Percentiles rank a stretch among this genome's conserved stretches.
Evolutionary conservation across 805 yeast species (phyloP).

Genomic region (Ogataea nonfermentans): DNA sequence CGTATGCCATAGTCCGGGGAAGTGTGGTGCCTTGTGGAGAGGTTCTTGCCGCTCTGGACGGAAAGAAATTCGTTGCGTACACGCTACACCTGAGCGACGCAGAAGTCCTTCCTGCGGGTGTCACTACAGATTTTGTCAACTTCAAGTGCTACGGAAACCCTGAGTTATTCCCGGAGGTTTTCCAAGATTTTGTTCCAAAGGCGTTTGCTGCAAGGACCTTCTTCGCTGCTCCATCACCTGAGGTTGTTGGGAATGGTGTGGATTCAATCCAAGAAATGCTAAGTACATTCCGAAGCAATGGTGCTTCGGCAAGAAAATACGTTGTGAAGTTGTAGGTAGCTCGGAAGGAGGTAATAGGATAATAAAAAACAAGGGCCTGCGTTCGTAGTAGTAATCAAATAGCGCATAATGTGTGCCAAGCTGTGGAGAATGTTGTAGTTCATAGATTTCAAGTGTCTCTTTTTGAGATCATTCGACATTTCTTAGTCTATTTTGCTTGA

Average conservation of each 20-base stretch:
- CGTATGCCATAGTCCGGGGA: conserved; percentile 9
- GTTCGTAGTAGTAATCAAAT: too few species aligned
- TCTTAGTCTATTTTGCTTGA: too few species aligned
- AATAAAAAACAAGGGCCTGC: too few species aligned
- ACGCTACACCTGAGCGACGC: not conserved
- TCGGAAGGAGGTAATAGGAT: too few species aligned
- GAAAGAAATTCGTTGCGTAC: not conserved
- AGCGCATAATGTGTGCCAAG: too few species aligned
- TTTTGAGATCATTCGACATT: too few species aligned
- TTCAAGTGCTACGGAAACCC: not conserved
- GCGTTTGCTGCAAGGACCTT: not conserved
- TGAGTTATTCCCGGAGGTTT: not conserved
- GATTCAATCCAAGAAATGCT: not conserved
- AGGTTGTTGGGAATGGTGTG: not conserved
- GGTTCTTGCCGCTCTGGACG: not conserved
- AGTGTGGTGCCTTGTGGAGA: conserved; percentile 23
- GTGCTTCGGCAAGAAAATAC: not conserved
- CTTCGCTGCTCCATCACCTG: not conserved
- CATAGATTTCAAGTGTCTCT: too few species aligned
- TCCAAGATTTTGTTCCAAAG: not conserved
- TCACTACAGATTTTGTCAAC: not conserved
- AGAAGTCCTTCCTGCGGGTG: not conserved
- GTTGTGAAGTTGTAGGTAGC: not conserved
- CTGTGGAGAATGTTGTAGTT: too few species aligned
- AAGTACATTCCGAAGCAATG: not conserved